Base-by-base conservation (phyloP, 2,329 filamentous ascomycete species). In the Botrytis pseudocinerea region DNA sequence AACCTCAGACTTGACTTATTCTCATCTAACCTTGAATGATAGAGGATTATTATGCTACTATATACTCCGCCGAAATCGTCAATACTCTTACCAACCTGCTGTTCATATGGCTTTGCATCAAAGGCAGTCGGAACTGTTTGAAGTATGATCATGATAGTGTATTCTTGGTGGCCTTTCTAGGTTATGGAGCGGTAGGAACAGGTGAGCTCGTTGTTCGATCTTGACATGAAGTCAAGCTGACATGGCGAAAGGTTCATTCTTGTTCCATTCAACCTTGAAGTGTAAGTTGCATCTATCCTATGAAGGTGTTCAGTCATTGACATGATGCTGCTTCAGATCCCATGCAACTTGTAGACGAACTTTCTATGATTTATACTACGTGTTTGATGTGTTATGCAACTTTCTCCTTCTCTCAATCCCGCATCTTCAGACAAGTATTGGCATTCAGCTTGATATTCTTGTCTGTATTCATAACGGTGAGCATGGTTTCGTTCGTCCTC, bases 21-120 rank as follows among this genome's bases (percentile, higher is more conserved):
- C 44, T 35, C 69, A 57, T 16, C 71, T 74, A 73, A 76, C 46
- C 64, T 69, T 64, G 62, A 71, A 60, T 28, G 71, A 42, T 65
- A 77, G 84, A 94, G 88, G 92, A 93, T 76, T 92, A 92, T 82
- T 92, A 92, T 84, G 89, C 91, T 54, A 94, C 92, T 6, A 85
- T 87, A 61, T 95, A 94, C 80, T 87, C 90, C 63, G 93, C 93
- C 51, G 93, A 95, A 80, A 89, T 95, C 63, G 88, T 94, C 80
- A 95, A 92, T 80, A 93, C 93, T 5, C 79, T 95, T 46, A 97
- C 94, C 48, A 97, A 97, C 81, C 81, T 92, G 4, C 84, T 96
- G 38, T 97, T 97, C 82, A 85, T 97, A 78, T 92, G 87, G 81
- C 87, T 97, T 32, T 93, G 93, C 12, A 83, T 89, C 76, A 92